These are phyloP conservation scores for Hygrophorus pudorinus DNA, from an alignment of 768 basidiomycete genomes.

Conservation along the genomic window DNA sequence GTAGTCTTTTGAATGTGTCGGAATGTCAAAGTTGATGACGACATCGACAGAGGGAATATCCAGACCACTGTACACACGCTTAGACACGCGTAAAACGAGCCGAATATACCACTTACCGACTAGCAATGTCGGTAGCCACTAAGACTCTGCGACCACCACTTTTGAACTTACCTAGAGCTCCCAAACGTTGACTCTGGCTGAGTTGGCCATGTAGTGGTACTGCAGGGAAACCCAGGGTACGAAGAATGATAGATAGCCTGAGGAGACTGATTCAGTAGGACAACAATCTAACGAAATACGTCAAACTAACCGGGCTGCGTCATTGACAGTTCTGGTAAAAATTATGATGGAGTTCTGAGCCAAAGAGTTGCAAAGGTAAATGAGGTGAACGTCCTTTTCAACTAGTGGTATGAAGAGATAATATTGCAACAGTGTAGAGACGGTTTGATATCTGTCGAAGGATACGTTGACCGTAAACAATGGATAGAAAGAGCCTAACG, in stretches of 20 bases:
- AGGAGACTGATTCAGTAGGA: background rate
- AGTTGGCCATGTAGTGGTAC: conserved; percentile 95
- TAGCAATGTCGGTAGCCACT: conserved; percentile 95
- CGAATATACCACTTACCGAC: conserved; percentile 45
- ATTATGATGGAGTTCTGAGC: conserved; percentile 92
- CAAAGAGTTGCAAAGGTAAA: conserved; percentile 81
- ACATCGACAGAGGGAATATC: conserved; percentile 95
- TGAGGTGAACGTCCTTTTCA: conserved; percentile 86
- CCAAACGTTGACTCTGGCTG: conserved; percentile 86
- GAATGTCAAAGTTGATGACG: conserved; percentile 97
- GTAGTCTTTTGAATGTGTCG: conserved; percentile 97
- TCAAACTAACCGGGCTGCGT: conserved; percentile 62
- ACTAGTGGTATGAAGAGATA: conserved; percentile 89
- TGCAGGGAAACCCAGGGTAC: conserved; percentile 87
- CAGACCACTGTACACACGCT: conserved; percentile 50
- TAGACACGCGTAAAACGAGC: background rate
- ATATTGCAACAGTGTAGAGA: conserved; percentile 89
- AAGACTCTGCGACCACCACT: conserved; percentile 84
- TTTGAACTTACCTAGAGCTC: conserved; percentile 92
- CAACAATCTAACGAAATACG: background rate
- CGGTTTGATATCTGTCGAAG: conserved; percentile 79
- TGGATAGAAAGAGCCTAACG: conserved; percentile 16
- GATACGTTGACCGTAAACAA: background rate
- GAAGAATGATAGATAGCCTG: conserved; percentile 81
- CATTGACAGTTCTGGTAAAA: conserved; percentile 92